These are phyloP conservation scores for Coprinopsis cinerea DNA, from an alignment of 768 basidiomycete genomes.

Conservation along the genomic window DNA sequence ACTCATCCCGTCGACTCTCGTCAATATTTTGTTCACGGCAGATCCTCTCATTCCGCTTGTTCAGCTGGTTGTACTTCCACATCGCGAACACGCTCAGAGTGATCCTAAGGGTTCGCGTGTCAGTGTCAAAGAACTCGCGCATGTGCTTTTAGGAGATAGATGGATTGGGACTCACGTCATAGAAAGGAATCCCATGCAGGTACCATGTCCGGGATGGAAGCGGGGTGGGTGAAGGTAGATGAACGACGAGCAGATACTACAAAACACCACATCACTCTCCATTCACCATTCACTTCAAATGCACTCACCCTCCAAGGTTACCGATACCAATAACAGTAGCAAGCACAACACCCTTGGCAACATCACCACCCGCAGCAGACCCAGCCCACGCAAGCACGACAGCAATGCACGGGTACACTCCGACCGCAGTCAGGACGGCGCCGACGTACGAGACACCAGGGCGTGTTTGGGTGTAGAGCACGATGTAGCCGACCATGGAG, in stretches of 20 bases:
- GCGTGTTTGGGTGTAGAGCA: constrained; percentile 33
- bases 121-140: background rate
- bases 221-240: constrained; percentile 31
- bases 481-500: constrained; percentile 45
- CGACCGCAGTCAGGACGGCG: constrained; percentile 43
- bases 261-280: constrained; percentile 10
- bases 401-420: constrained; percentile 46
- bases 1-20: constrained; percentile 31
- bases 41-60: constrained; percentile 39
- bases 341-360: constrained; percentile 36
- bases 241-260: constrained; percentile 33
- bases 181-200: constrained; percentile 22
- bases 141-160: background rate
- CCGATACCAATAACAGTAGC: constrained; percentile 51
- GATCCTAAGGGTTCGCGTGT: constrained; percentile 18
- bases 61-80: constrained; percentile 42
- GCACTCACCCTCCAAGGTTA: constrained; percentile 42
- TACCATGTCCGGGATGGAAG: constrained; percentile 33
- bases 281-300: background rate
- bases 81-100: constrained; percentile 38
- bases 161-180: constrained; percentile 24
- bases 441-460: constrained; percentile 40
- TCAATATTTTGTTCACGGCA: constrained; percentile 39
- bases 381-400: constrained; percentile 49
- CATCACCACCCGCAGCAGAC: constrained; percentile 50